Evolutionary conservation across 2,329 filamentous ascomycete genomes (phyloP), one percentile per base, ranked within the genome.

Genomic region (Metarhizium guizhouense): DNA sequence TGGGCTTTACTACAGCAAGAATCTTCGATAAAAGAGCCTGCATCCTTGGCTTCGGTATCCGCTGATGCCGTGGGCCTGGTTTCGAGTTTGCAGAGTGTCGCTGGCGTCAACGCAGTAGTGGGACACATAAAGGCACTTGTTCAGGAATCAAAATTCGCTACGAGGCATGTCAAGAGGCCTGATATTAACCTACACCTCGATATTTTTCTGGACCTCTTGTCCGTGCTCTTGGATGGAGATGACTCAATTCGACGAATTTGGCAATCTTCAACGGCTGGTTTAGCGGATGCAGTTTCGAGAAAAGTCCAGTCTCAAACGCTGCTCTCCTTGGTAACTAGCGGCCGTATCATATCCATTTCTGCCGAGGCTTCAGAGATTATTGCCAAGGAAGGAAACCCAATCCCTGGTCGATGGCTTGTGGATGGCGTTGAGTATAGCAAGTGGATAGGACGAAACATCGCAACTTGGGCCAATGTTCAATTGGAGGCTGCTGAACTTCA

Each of bases 51-150:
- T 3, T 57, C 54, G 20, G 62, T 56, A 52, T 62, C 68, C 61
- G 63, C 62, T 29, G 78, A 79, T 43, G 62, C 76, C 1, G 68
- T 72, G 45, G 68, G 80, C 2, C 71, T 97, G 16, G 62, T 88
- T 1, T 68, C 72, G 57, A 89, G 85, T 64, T 72, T 99, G 5
- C 79, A 78, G 56, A 96, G 85, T 65, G 76, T 94, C 16, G 79
- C 86, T 2, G 92, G 91, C 0, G 69, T 96, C 36, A 93, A 90
- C 58, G 87, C 88, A n/a, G 67, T 92, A 32, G 68, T 91, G 10
- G 78, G 84, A n/a, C 83, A 86, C 54, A 72, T 95, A 34, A 84
- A 82, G 57, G 76, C 79, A 20, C 72, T 89, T 18, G 77, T 85
- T 7, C 75, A 77, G 51, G 76, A 81, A 58, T 72, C 72, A 13